Evolutionary conservation across 164 flowering plant genomes (phyloP).

Genomic region (Macadamia integrifolia): DNA sequence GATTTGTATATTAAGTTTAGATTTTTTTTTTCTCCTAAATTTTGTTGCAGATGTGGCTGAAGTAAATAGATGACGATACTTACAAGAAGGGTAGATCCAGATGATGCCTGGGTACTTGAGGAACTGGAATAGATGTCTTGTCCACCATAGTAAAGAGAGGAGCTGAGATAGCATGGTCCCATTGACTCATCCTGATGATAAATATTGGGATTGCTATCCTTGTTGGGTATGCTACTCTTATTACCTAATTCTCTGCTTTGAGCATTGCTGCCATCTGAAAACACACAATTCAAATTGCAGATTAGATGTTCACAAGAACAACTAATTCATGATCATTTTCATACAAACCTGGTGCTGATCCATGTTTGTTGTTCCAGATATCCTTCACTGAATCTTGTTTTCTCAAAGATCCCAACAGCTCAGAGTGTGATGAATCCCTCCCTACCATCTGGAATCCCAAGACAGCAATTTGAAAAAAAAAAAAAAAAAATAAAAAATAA

Average conservation of each 20-base stretch:
- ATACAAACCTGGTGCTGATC: conserved; percentile 19
- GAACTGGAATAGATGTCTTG: conserved; percentile 54
- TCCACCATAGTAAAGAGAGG: conserved; percentile 85
- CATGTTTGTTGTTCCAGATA: conserved; percentile 28
- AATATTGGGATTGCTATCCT: conserved; percentile 21
- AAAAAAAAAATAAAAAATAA: too few species aligned
- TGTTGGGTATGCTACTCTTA: conserved; percentile 18
- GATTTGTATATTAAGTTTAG: not conserved
- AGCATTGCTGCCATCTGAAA: conserved; percentile 12
- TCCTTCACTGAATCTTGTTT: conserved; percentile 24
- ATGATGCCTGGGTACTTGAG: conserved; percentile 25
- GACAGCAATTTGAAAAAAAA: not conserved
- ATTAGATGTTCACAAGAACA: not conserved
- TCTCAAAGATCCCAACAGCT: conserved; percentile 24
- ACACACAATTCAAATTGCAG: not conserved
- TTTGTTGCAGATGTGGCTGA: not conserved
- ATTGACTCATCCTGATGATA: conserved; percentile 31
- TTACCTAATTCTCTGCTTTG: conserved; percentile 15
- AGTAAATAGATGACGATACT: conserved; percentile 20
- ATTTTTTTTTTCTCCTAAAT: not conserved
- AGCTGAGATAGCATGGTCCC: conserved; percentile 61
- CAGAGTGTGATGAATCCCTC: conserved; percentile 27
- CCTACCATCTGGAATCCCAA: conserved; percentile 24
- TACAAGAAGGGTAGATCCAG: conserved; percentile 40
- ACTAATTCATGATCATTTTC: too few species aligned